Conservation (phyloP, 164 flowering plant species). For the Tetrastigma voinierianum region DNA sequence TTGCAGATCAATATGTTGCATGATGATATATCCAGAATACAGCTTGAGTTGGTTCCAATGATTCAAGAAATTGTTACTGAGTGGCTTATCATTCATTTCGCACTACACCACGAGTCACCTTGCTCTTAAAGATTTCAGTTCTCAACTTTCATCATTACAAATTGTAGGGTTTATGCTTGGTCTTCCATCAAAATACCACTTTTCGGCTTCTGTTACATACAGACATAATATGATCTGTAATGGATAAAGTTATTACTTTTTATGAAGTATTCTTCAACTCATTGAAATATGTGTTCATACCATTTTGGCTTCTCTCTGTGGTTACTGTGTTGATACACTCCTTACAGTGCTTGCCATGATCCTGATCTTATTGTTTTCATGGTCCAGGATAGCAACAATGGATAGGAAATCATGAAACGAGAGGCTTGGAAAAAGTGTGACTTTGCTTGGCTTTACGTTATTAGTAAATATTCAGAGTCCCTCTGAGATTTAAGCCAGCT, state of each 20-base stretch:
- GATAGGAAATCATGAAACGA: conserved; percentile 57
- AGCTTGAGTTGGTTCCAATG: conserved; percentile 78
- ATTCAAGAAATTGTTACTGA: conserved; percentile 66
- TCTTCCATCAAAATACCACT: not conserved
- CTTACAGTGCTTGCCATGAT: not conserved
- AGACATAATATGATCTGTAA: not conserved
- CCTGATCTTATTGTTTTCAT: conserved; percentile 1
- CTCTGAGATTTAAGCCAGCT: conserved; percentile 27
- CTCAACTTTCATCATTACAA: conserved; percentile 80
- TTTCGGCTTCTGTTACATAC: too few relatives aligned
- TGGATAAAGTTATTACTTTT: not conserved
- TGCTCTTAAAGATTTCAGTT: conserved; percentile 79
- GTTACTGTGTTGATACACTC: not conserved
- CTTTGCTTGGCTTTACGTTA: conserved; percentile 67
- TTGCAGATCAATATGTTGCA: conserved; percentile 63
- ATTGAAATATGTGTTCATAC: not conserved
- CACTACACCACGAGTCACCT: conserved; percentile 65
- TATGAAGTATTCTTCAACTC: conserved; percentile 3
- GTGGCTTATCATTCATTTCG: conserved; percentile 75
- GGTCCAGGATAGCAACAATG: conserved; percentile 53
- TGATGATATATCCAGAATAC: conserved; percentile 60
- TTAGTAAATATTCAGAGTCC: conserved; percentile 36
- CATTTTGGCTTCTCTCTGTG: not conserved
- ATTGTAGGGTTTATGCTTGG: conserved; percentile 52
- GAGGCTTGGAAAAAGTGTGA: conserved; percentile 68